Base-by-base conservation (phyloP, 2,329 filamentous ascomycete genomes). In the Fusarium anthophilum region DNA sequence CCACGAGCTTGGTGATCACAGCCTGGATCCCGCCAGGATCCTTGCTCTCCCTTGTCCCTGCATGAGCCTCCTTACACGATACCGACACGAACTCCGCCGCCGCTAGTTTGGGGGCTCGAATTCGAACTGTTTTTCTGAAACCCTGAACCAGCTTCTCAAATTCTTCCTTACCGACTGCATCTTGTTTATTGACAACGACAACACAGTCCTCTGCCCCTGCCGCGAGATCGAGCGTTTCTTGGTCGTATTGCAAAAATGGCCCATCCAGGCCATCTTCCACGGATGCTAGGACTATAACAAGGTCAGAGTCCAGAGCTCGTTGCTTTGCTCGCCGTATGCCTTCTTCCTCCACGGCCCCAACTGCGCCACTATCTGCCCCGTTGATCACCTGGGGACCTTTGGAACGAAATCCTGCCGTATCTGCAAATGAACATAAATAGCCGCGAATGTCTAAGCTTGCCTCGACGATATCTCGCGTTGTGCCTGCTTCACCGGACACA, bases 401-500 rank as follows among this genome's bases (percentile, higher is more conserved):
- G 54, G 87, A 89, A 56, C 95, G 88, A 75, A 99, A 90, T 2
- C 96, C 96, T 26, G 96, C 96, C 78, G 96, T 98, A 83, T 99
- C 96, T 22, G 96, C 95, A 79, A 99, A 92, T n/a, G 93, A 94
- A 82, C 95, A 97, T 56, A 97, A 90, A 84, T 93, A 99, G 0
- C 96, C 96, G 2, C 92, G 91, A 54, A 99, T 87, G 83, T 99
- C 96, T 32, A 99, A 87, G 35, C 93, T 93, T 2, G 96, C 93
- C 84, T 99, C 96, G 17, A 99, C 92, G 59, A 99, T 92, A 83
- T 99, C 96, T 69, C 96, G 86, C 12, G 96, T 99, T 2, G 96
- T 99, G 0, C 96, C 96, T 44, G 95, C 95, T 83, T 98, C 95
- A 2, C 91, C 88, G 50, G 95, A 98, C 13, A 99, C 96, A 77